Percentiles rank a stretch among this genome's conserved stretches.
These are phyloP conservation scores for Penicillium sp. DNA, from an alignment of 2,329 filamentous ascomycete genomes.

Conservation along the genomic window DNA sequence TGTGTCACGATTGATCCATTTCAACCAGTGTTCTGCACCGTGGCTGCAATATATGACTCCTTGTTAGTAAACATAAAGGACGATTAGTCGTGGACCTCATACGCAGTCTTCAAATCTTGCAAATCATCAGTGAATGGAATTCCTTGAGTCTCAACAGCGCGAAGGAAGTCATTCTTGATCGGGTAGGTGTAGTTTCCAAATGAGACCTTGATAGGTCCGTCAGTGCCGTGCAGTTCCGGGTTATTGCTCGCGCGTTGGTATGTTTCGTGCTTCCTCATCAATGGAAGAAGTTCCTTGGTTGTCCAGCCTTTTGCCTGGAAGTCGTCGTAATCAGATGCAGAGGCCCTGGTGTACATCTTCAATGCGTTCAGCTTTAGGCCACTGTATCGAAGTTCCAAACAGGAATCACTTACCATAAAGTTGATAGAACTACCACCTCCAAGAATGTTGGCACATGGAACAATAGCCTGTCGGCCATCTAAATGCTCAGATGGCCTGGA, in stretches of 20 bases:
- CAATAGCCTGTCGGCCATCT: constrained; percentile 66
- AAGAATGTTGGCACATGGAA: constrained; percentile 71
- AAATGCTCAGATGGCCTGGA: constrained; percentile 72
- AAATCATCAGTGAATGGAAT: constrained; percentile 74
- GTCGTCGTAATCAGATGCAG: constrained; percentile 72
- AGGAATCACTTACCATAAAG: constrained; percentile 61
- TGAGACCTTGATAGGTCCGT: constrained; percentile 78
- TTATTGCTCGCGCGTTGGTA: constrained; percentile 67
- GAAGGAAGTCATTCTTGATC: constrained; percentile 76
- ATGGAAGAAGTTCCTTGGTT: constrained; percentile 69
- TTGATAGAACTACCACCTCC: constrained; percentile 74
- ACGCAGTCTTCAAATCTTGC: constrained; percentile 60
- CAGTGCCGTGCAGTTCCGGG: constrained; percentile 66
- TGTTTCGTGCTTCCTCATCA: constrained; percentile 79
- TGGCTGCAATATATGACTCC: constrained; percentile 37
- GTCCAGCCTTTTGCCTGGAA: constrained; percentile 79
- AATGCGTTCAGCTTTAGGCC: not conserved
- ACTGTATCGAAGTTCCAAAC: not conserved
- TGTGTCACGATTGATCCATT: constrained; percentile 71
- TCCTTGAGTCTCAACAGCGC: constrained; percentile 69
- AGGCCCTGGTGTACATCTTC: constrained; percentile 71
- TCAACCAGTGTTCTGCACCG: constrained; percentile 78
- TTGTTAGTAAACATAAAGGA: not conserved
- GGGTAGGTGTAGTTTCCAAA: constrained; percentile 80
- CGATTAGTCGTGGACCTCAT: not conserved